A percentile compares a stretch with the other conserved stretches of the same genome.
phyloP scores from a whole-genome alignment of 768 basidiomycete species.

The Lentinula sp. region DNA sequence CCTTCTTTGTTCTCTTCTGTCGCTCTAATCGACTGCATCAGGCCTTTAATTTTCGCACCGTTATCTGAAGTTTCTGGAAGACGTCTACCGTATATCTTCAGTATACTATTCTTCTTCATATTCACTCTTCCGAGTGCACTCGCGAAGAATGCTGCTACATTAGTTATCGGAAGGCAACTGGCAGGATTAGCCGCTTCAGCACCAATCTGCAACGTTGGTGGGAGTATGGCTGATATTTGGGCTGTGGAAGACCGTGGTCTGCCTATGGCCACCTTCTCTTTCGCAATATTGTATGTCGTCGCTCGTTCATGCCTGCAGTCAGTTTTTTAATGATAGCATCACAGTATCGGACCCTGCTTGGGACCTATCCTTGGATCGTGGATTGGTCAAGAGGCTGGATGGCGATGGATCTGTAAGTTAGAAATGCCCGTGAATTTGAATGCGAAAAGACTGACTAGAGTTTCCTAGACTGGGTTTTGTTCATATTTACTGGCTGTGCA shows the following conservation, averaged over 20 bases:
- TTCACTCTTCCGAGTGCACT: constrained; percentile 43
- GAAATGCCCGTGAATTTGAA: not conserved
- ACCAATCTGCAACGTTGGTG: constrained; percentile 40
- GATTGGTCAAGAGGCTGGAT: constrained; percentile 38
- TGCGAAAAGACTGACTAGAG: no score
- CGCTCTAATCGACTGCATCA: constrained; percentile 5
- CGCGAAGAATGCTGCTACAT: constrained; percentile 34
- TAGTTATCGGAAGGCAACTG: constrained; percentile 37
- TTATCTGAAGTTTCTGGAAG: constrained; percentile 33
- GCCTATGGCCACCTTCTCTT: constrained; percentile 45
- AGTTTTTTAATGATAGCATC: not conserved
- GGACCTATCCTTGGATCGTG: constrained; percentile 47
- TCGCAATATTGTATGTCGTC: constrained; percentile 34
- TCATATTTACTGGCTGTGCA: constrained; percentile 32
- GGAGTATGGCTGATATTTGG: constrained; percentile 38
- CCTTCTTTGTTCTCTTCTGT: constrained; percentile 13
- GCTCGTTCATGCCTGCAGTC: not conserved
- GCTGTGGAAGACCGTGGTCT: constrained; percentile 32
- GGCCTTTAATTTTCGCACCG: constrained; percentile 35
- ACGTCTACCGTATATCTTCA: constrained; percentile 28
- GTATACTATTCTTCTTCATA: constrained; percentile 34
- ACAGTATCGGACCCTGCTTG: constrained; percentile 36
- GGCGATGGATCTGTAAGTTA: constrained; percentile 37
- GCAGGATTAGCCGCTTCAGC: constrained; percentile 38
- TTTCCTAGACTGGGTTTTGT: constrained; percentile 34